Base-by-base conservation (phyloP, 352 stramenopile genomes). In the Phytopythium aichiense region DNA sequence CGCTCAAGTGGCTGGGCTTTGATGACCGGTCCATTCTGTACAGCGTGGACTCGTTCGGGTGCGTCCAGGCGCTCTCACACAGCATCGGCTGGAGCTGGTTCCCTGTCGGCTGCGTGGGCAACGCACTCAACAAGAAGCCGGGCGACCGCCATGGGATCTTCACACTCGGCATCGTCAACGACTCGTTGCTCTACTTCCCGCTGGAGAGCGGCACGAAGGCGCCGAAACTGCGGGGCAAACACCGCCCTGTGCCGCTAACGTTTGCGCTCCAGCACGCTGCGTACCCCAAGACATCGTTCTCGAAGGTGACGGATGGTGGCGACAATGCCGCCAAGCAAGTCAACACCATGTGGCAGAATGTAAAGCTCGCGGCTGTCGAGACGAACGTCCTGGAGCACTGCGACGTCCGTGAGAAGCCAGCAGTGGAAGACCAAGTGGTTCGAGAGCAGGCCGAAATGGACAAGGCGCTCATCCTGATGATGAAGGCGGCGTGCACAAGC, bases 381-480 rank as follows among this genome's bases (percentile, higher is more conserved):
- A 43, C 49, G 8, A 67, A 71, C 18, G 33, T 48, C 28, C 28
- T 40, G 2, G 51, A 18, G 23, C 54, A 59, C 4, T 59, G 54
- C 54, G 16, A 38, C 7, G 22, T 38, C 15, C 46, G 33, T 1
- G 61, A 69, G 16, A 35, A 31, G n/a, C 62, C 61, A 2, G 54
- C 72, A 13, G 60, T 68, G 0, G 68, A 69, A 22, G 63, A 79
- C 53, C 68, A 77, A 54, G 56, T 86, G 6, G 75, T 92, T 2
- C 69, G 74, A 2, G 81, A 91, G 20, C 76, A 93, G 45, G 86
- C 86, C 25, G 84, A 89, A 54, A 89, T 91, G 77, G 86, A 95
- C 62, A 95, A 95, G 68, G 62, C 79, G 1, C 66, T 95, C 30
- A 89, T 95, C 57, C 56, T 95, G 12, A 89, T 92, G 71, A 89